Percentiles rank a stretch among this genome's conserved stretches.
Evolutionary conservation across 176 grass and related monocot species (phyloP).

Genomic region (Avena sativa): DNA sequence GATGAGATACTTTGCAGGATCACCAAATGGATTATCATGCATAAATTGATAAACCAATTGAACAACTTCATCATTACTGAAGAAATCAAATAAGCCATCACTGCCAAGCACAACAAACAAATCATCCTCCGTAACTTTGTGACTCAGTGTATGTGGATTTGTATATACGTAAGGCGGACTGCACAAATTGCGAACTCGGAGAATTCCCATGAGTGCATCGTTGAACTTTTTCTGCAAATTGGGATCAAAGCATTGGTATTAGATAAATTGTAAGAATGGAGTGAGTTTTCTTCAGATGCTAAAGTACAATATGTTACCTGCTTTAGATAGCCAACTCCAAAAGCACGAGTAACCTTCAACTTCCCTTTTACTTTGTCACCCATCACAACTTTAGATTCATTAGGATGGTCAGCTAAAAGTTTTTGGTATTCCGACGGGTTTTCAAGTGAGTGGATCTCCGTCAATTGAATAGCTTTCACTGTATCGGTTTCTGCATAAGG

Average conservation of each 20-base stretch:
- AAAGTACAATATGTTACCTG: conserved; percentile 54
- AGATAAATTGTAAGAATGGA: conserved; percentile 10
- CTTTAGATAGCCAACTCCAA: conserved; percentile 97
- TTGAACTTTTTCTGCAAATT: conserved; percentile 77
- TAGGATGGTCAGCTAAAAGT: conserved; percentile 75
- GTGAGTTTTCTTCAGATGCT: conserved; percentile 7
- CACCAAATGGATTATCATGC: conserved; percentile 67
- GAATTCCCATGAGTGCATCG: conserved; percentile 97
- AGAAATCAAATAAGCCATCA: conserved; percentile 98
- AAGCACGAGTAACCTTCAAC: conserved; percentile 94
- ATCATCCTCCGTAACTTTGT: conserved; percentile 73
- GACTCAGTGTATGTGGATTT: conserved; percentile 82
- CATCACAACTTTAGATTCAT: conserved; percentile 71
- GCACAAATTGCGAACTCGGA: conserved; percentile 73
- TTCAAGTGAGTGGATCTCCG: conserved; percentile 79
- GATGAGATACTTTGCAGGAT: conserved; percentile 95
- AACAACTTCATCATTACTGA: conserved; percentile 87
- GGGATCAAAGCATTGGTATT: conserved; percentile 17
- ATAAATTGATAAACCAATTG: conserved; percentile 84
- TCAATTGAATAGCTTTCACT: conserved; percentile 78
- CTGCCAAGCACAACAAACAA: conserved; percentile 95
- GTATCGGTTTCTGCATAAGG: conserved; percentile 39
- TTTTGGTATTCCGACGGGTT: conserved; percentile 73
- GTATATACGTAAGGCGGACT: conserved; percentile 87
- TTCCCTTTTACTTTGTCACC: conserved; percentile 93